Conservation (phyloP, 768 basidiomycete genomes). For the Lactarius sp. region DNA sequence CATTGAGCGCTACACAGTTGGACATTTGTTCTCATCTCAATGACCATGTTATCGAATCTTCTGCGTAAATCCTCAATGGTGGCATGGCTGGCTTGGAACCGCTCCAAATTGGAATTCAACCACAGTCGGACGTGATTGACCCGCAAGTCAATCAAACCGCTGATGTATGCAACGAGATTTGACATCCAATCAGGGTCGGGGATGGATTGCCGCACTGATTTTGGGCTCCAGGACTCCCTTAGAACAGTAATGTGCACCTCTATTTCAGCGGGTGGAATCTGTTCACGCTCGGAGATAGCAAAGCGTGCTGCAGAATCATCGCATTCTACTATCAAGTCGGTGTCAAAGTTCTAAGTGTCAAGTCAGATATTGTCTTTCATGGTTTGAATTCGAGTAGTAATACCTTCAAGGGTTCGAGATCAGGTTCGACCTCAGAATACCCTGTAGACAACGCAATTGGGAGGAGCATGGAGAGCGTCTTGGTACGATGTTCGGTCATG, state of each 20-base stretch:
- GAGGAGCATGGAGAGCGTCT: slow-evolving; percentile 36
- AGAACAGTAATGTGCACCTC: slow-evolving; percentile 29
- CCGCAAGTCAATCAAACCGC: slow-evolving; percentile 38
- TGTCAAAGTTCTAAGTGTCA: slow-evolving; percentile 46
- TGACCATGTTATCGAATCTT: slow-evolving; percentile 38
- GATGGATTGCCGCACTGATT: slow-evolving; percentile 32
- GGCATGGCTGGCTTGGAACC: slow-evolving; percentile 44
- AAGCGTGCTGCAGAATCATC: slow-evolving; percentile 38
- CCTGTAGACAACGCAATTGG: slow-evolving; percentile 47
- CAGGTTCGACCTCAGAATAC: slow-evolving; percentile 41
- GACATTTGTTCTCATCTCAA: slow-evolving; percentile 44
- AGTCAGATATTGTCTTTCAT: neutral
- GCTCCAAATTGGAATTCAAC: slow-evolving; percentile 44
- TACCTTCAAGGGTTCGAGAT: slow-evolving; percentile 49
- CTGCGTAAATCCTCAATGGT: slow-evolving; percentile 44
- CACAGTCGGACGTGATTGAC: slow-evolving; percentile 46
- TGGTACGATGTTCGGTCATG: slow-evolving; percentile 43
- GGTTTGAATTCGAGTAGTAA: neutral
- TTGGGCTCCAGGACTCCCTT: slow-evolving; percentile 33
- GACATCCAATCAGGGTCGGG: slow-evolving; percentile 42
- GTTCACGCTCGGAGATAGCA: slow-evolving; percentile 28
- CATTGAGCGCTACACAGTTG: slow-evolving; percentile 50
- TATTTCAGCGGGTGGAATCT: slow-evolving; percentile 24
- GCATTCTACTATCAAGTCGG: slow-evolving; percentile 38
- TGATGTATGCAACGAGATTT: slow-evolving; percentile 38